A percentile compares a stretch with the other conserved stretches of the same genome.
Conservation (phyloP, 2,329 filamentous ascomycete genomes). For the Ceratocystis diversiconidia region DNA sequence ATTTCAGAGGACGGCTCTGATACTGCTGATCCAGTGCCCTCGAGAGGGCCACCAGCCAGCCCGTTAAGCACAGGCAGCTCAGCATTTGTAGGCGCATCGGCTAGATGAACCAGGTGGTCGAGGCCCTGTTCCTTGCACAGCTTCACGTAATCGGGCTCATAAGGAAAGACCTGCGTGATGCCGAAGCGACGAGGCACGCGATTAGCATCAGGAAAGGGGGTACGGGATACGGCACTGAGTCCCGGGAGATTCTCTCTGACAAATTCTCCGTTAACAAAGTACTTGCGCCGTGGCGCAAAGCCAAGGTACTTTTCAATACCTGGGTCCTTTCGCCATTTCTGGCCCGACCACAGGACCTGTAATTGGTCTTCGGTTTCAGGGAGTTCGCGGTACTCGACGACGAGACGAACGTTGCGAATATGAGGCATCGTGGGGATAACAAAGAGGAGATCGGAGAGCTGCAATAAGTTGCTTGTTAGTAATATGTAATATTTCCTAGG, state of each 20-base stretch:
- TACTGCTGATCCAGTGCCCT: neutral
- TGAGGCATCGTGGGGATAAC: slow-evolving; percentile 44
- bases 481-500: neutral
- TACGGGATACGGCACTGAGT: slow-evolving; percentile 34
- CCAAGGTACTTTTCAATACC: slow-evolving; percentile 36
- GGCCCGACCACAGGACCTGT: slow-evolving; percentile 29
- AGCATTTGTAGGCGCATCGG: neutral
- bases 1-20: slow-evolving; percentile 4
- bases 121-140: slow-evolving; percentile 45
- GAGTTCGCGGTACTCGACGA: slow-evolving; percentile 46
- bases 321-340: slow-evolving; percentile 47
- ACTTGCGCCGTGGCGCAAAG: slow-evolving; percentile 43
- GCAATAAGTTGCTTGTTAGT: neutral
- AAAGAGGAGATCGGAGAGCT: slow-evolving; percentile 49
- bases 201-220: slow-evolving; percentile 38
- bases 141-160: slow-evolving; percentile 43
- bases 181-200: slow-evolving; percentile 40
- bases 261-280: slow-evolving; percentile 43
- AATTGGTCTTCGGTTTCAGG: slow-evolving; percentile 36
- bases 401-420: slow-evolving; percentile 40
- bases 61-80: slow-evolving; percentile 1
- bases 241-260: slow-evolving; percentile 38
- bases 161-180: slow-evolving; percentile 36
- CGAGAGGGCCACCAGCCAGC: neutral
- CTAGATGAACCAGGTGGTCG: slow-evolving; percentile 33